Percentiles rank a stretch among this genome's conserved stretches.
Conservation (phyloP, 345 rosid species). For the Hypericum perforatum region DNA sequence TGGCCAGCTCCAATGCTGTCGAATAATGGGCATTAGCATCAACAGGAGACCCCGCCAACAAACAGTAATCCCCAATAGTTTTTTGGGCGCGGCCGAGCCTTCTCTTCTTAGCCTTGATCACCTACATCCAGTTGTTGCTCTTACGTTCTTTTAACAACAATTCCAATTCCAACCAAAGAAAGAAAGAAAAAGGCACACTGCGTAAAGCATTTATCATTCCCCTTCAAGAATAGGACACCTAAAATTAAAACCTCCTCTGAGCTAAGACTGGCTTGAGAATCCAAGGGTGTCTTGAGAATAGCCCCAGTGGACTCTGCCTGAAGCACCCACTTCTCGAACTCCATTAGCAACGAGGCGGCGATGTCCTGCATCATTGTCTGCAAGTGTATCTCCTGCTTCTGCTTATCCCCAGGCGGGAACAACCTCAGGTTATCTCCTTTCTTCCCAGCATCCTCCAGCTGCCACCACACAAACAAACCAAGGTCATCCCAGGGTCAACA, state of each 20-base stretch:
- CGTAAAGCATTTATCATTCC: too few species aligned
- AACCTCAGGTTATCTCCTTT: conserved; percentile 52
- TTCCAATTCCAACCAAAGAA: conserved; percentile 7
- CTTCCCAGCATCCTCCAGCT: conserved; percentile 76
- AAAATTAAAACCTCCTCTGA: conserved; percentile 95
- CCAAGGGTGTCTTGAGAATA: conserved; percentile 86
- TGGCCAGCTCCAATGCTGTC: conserved; percentile 82
- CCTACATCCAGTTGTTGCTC: conserved; percentile 32
- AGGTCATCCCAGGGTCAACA: too few species aligned
- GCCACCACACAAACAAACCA: conserved; percentile 5
- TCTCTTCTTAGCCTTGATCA: conserved; percentile 90
- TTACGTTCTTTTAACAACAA: conserved; percentile 1
- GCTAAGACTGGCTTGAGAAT: conserved; percentile 96
- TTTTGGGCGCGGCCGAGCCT: conserved; percentile 94
- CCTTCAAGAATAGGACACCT: conserved; percentile 48
- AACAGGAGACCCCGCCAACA: conserved; percentile 97
- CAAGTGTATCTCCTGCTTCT: conserved; percentile 79
- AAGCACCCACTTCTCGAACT: conserved; percentile 91
- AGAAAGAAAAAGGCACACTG: conserved; percentile 8
- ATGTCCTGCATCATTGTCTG: conserved; percentile 98
- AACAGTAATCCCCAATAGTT: conserved; percentile 96
- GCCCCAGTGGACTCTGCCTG: conserved; percentile 90
- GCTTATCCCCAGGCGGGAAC: conserved; percentile 87
- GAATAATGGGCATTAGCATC: conserved; percentile 97
- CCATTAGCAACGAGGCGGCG: conserved; percentile 85